A percentile compares a stretch with the other conserved stretches of the same genome.
These are phyloP conservation scores for Tuber melanosporum DNA, from an alignment of 495 filamentous ascomycete genomes.

Conservation along the genomic window DNA sequence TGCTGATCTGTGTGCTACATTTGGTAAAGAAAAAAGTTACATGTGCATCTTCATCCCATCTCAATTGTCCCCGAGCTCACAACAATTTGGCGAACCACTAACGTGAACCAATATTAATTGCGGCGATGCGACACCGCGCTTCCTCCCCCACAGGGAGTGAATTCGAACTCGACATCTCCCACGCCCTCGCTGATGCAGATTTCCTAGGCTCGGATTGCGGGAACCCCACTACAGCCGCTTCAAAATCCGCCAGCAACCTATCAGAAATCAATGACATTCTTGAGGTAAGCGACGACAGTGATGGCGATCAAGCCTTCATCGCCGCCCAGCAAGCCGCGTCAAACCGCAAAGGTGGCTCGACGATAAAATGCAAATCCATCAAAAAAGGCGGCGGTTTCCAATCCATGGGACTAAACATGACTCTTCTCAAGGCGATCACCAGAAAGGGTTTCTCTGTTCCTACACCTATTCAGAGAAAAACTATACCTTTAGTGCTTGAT, in stretches of 20 bases:
- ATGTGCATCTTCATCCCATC: background rate
- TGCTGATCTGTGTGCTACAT: background rate
- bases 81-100: background rate
- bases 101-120: background rate
- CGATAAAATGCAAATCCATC: conserved; percentile 72
- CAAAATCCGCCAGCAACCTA: background rate
- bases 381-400: conserved; percentile 91
- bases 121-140: conserved; percentile 48
- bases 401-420: conserved; percentile 82
- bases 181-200: conserved; percentile 62
- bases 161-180: conserved; percentile 84
- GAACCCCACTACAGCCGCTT: conserved; percentile 12
- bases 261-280: conserved; percentile 30
- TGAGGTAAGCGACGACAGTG: conserved; percentile 51
- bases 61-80: background rate
- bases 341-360: conserved; percentile 67
- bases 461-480: conserved; percentile 94
- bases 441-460: conserved; percentile 92
- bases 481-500: conserved; percentile 83
- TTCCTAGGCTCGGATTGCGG: conserved; percentile 44
- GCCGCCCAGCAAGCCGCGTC: conserved; percentile 73
- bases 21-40: background rate
- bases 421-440: conserved; percentile 78
- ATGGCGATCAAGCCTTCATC: conserved; percentile 81
- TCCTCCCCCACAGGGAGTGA: conserved; percentile 81